A percentile compares a stretch with the other conserved stretches of the same genome.
phyloP scores from a whole-genome alignment of 1,139 yeast genomes.

The Schwanniomyces etchellsii region DNA sequence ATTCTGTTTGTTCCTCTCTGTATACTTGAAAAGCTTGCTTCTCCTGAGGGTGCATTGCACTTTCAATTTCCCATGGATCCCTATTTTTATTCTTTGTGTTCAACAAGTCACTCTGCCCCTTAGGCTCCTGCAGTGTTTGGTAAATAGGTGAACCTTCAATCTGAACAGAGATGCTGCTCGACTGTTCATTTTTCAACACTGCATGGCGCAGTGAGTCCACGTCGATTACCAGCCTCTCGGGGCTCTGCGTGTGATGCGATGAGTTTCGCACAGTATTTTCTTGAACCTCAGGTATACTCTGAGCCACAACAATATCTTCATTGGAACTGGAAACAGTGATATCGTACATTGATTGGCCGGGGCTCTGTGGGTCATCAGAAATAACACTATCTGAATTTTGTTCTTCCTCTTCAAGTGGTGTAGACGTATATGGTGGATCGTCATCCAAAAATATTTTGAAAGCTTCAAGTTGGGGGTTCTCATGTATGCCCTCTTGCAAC shows the following conservation, averaged over 20 bases:
- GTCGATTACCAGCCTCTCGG: background rate
- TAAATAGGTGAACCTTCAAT: background rate
- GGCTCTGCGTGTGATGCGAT: background rate
- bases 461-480: conserved; percentile 14
- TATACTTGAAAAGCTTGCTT: conserved; percentile 3
- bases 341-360: too few relatives aligned
- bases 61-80: background rate
- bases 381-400: too few relatives aligned
- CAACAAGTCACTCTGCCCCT: background rate
- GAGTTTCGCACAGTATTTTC: background rate
- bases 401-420: conserved; percentile 13
- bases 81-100: background rate
- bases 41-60: background rate
- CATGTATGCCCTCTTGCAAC: conserved; percentile 13
- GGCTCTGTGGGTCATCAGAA: background rate
- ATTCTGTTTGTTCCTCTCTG: conserved; percentile 2
- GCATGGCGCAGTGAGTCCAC: background rate
- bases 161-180: background rate
- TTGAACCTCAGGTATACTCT: background rate
- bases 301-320: background rate
- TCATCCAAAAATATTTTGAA: conserved; percentile 4
- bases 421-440: conserved; percentile 15
- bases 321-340: background rate
- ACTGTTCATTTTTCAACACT: background rate
- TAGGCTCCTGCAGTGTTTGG: background rate